Conservation (phyloP, 495 filamentous ascomycete species). For the Jackrogersella minutella region DNA sequence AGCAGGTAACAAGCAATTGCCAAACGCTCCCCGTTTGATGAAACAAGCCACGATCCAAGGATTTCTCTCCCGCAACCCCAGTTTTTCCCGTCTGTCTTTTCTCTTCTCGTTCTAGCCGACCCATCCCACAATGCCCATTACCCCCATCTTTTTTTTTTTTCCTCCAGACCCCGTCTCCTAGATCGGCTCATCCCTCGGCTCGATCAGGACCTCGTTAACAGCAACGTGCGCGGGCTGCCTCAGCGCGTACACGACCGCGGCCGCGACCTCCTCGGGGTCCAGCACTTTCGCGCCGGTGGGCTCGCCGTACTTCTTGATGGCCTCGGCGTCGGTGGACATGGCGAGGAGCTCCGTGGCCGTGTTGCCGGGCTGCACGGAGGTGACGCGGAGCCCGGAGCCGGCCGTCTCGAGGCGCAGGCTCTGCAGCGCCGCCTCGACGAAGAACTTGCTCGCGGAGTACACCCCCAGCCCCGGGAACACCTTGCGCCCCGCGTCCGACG, state of each 20-base stretch:
- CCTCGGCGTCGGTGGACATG: slow-evolving; percentile 72
- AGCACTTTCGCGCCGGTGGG: slow-evolving; percentile 71
- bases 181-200: slow-evolving; percentile 75
- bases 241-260: slow-evolving; percentile 69
- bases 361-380: slow-evolving; percentile 72
- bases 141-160: neutral
- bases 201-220: slow-evolving; percentile 75
- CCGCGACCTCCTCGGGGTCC: slow-evolving; percentile 68
- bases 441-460: slow-evolving; percentile 78
- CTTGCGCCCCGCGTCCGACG: slow-evolving; percentile 73
- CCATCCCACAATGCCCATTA: no score
- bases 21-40: no score
- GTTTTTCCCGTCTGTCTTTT: no score
- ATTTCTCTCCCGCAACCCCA: no score
- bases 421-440: slow-evolving; percentile 75
- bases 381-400: slow-evolving; percentile 68
- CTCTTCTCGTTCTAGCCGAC: no score
- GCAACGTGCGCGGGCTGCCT: slow-evolving; percentile 70
- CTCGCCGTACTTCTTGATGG: slow-evolving; percentile 73
- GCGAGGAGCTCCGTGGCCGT: slow-evolving; percentile 67
- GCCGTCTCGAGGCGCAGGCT: slow-evolving; percentile 71
- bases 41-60: no score
- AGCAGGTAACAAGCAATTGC: no score
- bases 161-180: slow-evolving; percentile 35
- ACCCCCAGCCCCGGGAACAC: slow-evolving; percentile 76